These are phyloP conservation scores for Fusarium haematococcum DNA, from an alignment of 2,329 filamentous ascomycete genomes.

Conservation along the genomic window DNA sequence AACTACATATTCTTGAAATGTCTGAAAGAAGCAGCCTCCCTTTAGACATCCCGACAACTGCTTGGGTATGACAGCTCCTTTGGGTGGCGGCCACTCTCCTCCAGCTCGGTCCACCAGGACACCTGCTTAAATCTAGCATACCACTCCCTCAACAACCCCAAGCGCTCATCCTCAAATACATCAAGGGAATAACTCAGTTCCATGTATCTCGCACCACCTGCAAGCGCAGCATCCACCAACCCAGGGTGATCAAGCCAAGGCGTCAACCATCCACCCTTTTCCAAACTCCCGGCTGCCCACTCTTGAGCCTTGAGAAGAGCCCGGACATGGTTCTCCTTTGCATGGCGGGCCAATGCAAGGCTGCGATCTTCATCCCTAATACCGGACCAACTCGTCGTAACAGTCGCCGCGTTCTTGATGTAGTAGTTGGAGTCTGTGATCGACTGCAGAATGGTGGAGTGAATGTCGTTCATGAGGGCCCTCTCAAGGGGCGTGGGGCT, in stretches of 20 bases:
- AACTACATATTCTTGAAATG: background rate
- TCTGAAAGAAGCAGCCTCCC: background rate
- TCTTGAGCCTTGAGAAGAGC: constrained; percentile 1
- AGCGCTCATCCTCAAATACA: background rate
- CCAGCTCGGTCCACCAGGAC: background rate
- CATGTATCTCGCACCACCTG: background rate
- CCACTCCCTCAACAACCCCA: background rate
- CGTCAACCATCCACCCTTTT: background rate
- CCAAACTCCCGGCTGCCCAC: background rate
- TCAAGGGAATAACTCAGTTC: background rate
- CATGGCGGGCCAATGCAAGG: background rate
- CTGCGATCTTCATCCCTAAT: background rate
- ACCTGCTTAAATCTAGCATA: background rate
- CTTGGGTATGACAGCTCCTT: background rate
- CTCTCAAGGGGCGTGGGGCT: background rate
- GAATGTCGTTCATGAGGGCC: background rate
- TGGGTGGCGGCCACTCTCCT: background rate
- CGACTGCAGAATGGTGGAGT: background rate
- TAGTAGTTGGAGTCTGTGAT: background rate
- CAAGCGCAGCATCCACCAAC: background rate
- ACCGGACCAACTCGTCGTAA: background rate
- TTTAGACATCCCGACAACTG: background rate
- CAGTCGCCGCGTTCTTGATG: background rate
- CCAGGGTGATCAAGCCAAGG: background rate
- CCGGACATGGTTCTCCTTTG: background rate